A percentile compares a stretch with the other conserved stretches of the same genome.
phyloP scores from a whole-genome alignment of 176 grass and related monocot species.

The Typha latifolia region DNA sequence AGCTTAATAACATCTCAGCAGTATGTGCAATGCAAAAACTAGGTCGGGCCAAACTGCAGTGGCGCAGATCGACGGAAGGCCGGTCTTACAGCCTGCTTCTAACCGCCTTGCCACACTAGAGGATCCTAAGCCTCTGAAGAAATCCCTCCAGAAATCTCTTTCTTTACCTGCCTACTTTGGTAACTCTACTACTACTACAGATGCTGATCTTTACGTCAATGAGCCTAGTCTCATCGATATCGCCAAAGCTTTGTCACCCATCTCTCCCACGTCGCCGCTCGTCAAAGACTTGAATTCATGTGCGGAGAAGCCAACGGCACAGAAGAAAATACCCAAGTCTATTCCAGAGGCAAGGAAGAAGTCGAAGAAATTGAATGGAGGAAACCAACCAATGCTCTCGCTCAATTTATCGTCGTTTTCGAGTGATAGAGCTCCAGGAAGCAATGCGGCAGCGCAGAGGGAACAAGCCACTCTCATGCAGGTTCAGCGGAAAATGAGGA shows the following conservation, averaged over 20 bases:
- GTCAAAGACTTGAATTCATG: neutral
- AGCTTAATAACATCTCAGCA: neutral
- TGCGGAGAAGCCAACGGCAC: slow-evolving; percentile 5
- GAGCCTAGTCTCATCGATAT: neutral
- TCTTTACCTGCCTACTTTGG: neutral
- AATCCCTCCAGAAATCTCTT: neutral
- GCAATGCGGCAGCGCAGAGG: slow-evolving; percentile 16
- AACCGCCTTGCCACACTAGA: neutral
- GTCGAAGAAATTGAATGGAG: slow-evolving; percentile 2
- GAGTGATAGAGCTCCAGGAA: slow-evolving; percentile 9
- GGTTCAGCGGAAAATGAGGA: slow-evolving; percentile 16
- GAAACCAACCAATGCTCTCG: neutral
- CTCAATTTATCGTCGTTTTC: neutral
- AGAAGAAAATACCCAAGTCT: neutral
- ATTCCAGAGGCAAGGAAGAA: neutral
- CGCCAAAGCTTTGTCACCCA: neutral
- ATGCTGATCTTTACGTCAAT: neutral
- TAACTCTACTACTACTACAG: neutral
- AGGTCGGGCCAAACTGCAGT: neutral
- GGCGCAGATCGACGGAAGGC: neutral
- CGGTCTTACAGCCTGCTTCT: neutral
- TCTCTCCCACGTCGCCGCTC: neutral
- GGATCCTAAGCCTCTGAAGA: neutral
- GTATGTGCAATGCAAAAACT: neutral
- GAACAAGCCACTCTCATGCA: slow-evolving; percentile 15